Conservation (phyloP, 345 rosid genomes). For the Gossypium arboreum region DNA sequence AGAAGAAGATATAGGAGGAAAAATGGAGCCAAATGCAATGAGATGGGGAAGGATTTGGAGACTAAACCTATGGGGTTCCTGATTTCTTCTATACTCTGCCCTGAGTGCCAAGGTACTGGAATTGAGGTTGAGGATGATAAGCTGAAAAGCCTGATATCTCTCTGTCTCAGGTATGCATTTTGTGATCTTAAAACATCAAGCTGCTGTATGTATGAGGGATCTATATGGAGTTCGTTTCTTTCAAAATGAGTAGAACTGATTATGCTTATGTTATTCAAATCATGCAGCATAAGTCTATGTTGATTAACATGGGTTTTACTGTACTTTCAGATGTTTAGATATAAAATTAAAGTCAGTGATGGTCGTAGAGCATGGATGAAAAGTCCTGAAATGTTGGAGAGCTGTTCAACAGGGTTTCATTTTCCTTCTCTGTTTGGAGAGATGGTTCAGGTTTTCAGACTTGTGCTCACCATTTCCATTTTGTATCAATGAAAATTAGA, state of each 20-base stretch:
- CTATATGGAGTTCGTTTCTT: neutral
- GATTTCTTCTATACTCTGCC: constrained; percentile 69
- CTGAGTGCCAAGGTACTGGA: constrained; percentile 96
- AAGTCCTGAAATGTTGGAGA: constrained; percentile 65
- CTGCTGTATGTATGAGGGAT: neutral
- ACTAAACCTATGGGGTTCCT: constrained; percentile 27
- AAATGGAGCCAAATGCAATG: constrained; percentile 38
- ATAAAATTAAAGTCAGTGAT: constrained; percentile 65
- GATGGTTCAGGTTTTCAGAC: constrained; percentile 39
- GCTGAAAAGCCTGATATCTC: constrained; percentile 52
- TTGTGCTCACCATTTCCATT: constrained; percentile 6
- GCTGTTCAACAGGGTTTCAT: constrained; percentile 76
- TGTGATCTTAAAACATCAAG: neutral
- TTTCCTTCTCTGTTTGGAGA: constrained; percentile 48
- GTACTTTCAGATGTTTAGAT: constrained; percentile 66
- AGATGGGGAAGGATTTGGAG: constrained; percentile 31
- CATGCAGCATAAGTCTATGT: neutral
- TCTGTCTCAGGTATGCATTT: constrained; percentile 70
- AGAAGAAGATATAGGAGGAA: constrained; percentile 54
- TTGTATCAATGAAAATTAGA: neutral
- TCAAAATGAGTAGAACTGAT: neutral
- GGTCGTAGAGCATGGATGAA: constrained; percentile 86
- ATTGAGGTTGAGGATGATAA: constrained; percentile 45
- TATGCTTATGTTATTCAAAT: neutral
- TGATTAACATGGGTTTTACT: neutral